Conservation (phyloP, 805 yeast species). For the Yarrowia bubula region DNA sequence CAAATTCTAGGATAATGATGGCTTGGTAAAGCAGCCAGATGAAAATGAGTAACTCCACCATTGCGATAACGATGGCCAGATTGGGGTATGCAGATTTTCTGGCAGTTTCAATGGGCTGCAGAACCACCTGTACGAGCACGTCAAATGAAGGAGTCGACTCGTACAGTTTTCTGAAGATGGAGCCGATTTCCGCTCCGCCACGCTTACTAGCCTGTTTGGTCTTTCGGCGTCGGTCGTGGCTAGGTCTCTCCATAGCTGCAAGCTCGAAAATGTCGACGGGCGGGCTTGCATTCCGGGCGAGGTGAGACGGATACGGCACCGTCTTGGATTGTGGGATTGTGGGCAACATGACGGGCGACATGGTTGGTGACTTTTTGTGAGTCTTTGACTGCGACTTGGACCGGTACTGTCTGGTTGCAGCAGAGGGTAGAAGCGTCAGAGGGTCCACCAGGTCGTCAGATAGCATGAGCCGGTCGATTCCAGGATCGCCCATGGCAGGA, state of each 20-base stretch:
- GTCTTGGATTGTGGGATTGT: conserved; percentile 8
- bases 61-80: background rate
- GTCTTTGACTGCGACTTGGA: background rate
- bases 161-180: background rate
- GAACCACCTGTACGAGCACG: background rate
- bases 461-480: background rate
- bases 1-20: conserved; percentile 29
- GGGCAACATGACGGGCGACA: background rate
- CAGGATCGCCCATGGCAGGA: background rate
- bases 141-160: background rate
- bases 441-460: background rate
- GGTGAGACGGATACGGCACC: background rate
- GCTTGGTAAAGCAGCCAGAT: conserved; percentile 30
- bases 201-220: background rate
- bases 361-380: background rate
- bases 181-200: background rate
- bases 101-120: conserved; percentile 13
- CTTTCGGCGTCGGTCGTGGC: conserved; percentile 1
- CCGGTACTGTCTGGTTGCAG: background rate
- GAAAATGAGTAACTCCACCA: conserved; percentile 29
- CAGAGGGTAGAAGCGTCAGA: background rate
- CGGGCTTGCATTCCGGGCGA: background rate
- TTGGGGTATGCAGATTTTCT: background rate
- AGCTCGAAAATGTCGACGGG: conserved; percentile 9
- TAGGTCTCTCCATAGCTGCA: background rate